Evolutionary conservation across 176 grass and related monocot genomes (phyloP).

Genomic region (Tillandsia fasciculata): DNA sequence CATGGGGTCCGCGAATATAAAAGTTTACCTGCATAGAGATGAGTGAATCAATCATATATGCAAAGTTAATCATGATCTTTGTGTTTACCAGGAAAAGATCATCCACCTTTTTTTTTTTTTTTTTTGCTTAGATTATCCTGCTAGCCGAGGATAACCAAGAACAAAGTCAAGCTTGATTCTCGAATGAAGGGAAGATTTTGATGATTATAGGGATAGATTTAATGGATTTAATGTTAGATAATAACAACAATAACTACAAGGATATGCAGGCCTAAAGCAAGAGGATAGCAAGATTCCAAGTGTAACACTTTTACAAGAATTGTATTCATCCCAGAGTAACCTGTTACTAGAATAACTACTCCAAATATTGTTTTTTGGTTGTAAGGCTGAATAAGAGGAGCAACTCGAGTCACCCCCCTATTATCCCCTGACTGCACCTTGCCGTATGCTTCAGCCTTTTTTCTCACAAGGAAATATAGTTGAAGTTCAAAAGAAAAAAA

Average conservation of each 20-base stretch:
- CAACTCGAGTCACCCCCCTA: neutral
- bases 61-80: neutral
- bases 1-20: conserved; percentile 76
- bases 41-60: neutral
- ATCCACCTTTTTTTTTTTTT: neutral
- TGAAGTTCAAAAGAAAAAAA: neutral
- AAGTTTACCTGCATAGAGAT: conserved; percentile 57
- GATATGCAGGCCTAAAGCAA: neutral
- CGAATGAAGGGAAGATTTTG: too few relatives aligned
- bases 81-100: neutral
- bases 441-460: neutral
- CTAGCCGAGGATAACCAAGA: too few relatives aligned
- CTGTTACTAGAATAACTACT: too few relatives aligned
- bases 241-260: conserved; percentile 2
- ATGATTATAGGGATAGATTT: too few relatives aligned
- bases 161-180: too few relatives aligned
- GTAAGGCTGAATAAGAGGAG: too few relatives aligned
- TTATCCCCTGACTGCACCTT: neutral
- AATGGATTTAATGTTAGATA: too few relatives aligned
- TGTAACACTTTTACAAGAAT: too few relatives aligned
- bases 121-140: too few relatives aligned
- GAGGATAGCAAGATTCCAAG: too few relatives aligned
- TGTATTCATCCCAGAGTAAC: too few relatives aligned
- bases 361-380: too few relatives aligned
- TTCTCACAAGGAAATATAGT: neutral